Base-by-base conservation (phyloP, 805 yeast species). In the Sugiyamaella americana region DNA sequence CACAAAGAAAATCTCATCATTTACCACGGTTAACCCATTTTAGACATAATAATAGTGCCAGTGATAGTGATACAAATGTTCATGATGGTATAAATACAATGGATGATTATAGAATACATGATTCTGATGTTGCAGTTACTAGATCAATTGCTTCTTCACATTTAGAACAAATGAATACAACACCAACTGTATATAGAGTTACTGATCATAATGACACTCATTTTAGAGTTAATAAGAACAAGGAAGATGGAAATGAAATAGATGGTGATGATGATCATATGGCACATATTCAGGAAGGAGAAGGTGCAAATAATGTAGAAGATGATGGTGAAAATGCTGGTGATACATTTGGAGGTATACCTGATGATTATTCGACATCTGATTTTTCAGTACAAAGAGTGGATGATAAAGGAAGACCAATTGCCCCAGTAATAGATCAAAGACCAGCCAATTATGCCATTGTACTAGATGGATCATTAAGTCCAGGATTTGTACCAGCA, bases 41-140 rank as follows among this genome's bases (percentile, higher is more conserved):
- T 13, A 26, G 32, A 13, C 32, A 26, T 26, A 8, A 8, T 8
- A 26, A 26, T 26, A 26, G 32, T 26, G 32, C 13, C 13, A 13
- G 13, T 8, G 13, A 13, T 13, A 13, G 13, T 8, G 11, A 26
- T 8, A 8, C 32, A 8, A 8, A 13, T 13, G 8, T 8, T 26
- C 11, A 26, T 8, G 32, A 26, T 26, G 11, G 13, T 8, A 26
- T 26, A 26, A 26, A 26, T 26, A 13, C 11, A 5, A 13, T 35
- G 20, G 37, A 13, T 18, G 44, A 45, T 37, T 45, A 30, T 18
- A 43, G 47, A 19, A 45, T 45, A 23, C 48, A 37, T 5, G 48
- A 45, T 11, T 45, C 45, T 19, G 48, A 45, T 29, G 48, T 45
- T 29, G 48, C 43, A 2, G 48, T 45, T 8, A 40, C 44, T 4